Evolutionary conservation across 495 filamentous ascomycete species (phyloP).

Genomic region (Clohesyomyces aquaticus): DNA sequence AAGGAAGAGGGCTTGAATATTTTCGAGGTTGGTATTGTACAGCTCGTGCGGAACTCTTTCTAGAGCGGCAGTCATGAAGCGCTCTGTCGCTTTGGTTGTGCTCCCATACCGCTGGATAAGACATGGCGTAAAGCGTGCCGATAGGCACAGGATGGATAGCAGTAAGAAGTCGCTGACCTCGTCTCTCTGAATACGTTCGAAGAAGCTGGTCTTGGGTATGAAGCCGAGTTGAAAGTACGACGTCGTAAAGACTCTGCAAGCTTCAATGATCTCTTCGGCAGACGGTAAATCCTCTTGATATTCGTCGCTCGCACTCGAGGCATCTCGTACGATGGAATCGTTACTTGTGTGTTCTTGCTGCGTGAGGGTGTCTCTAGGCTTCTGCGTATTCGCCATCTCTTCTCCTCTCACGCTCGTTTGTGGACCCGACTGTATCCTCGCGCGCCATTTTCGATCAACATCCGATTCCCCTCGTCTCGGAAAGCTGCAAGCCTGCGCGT

Average conservation of each 20-base stretch:
- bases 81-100: slow-evolving; percentile 51
- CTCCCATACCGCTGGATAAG: slow-evolving; percentile 52
- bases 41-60: slow-evolving; percentile 52
- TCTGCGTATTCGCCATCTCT: background rate
- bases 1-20: slow-evolving; percentile 57
- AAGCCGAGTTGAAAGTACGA: slow-evolving; percentile 46
- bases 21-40: slow-evolving; percentile 55
- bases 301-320: too few relatives aligned
- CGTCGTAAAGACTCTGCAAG: slow-evolving; percentile 11
- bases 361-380: background rate
- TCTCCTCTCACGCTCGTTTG: background rate
- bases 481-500: background rate
- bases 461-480: slow-evolving; percentile 2
- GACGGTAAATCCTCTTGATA: background rate
- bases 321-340: too few relatives aligned
- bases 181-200: slow-evolving; percentile 49
- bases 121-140: slow-evolving; percentile 53
- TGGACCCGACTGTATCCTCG: background rate
- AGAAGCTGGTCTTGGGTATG: slow-evolving; percentile 56
- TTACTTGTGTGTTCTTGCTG: background rate
- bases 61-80: slow-evolving; percentile 55
- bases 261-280: slow-evolving; percentile 10
- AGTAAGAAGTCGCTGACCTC: slow-evolving; percentile 55
- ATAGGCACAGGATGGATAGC: slow-evolving; percentile 54
- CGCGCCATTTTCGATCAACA: slow-evolving; percentile 3